Conservation (phyloP, 441 rosid genomes). For the Iberis amara region DNA sequence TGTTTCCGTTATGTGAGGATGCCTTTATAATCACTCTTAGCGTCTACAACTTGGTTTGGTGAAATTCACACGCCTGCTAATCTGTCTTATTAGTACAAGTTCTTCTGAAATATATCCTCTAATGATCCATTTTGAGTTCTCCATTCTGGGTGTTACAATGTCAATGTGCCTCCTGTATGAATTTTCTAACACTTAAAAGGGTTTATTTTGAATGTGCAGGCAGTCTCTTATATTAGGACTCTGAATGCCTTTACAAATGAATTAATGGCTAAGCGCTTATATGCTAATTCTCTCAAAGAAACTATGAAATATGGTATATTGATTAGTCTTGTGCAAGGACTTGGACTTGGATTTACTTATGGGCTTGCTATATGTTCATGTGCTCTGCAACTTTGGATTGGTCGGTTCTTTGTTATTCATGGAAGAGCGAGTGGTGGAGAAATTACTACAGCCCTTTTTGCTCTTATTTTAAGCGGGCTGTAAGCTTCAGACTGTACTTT, state of each 20-base stretch:
- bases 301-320: constrained; percentile 93
- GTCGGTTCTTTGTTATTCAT: constrained; percentile 69
- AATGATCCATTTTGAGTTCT: constrained; percentile 8
- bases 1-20: constrained; percentile 6
- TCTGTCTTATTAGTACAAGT: constrained; percentile 13
- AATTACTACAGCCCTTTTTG: constrained; percentile 87
- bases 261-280: constrained; percentile 94
- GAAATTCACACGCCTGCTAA: neutral
- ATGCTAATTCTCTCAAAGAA: constrained; percentile 96
- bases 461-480: constrained; percentile 99
- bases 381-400: constrained; percentile 98
- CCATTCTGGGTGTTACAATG: constrained; percentile 17
- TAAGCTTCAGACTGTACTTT: constrained; percentile 45
- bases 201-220: constrained; percentile 52
- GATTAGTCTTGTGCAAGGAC: constrained; percentile 99
- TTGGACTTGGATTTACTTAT: constrained; percentile 98
- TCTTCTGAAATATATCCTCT: constrained; percentile 12
- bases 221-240: constrained; percentile 81
- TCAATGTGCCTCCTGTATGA: neutral
- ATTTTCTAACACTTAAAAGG: constrained; percentile 11
- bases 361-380: constrained; percentile 99
- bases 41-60: constrained; percentile 5
- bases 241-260: constrained; percentile 97
- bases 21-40: constrained; percentile 2
- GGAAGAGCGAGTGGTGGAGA: constrained; percentile 85